Percentiles rank a stretch among this genome's conserved stretches.
Conservation (phyloP, 306 rosid genomes). For the Sphenostylis stenocarpa region DNA sequence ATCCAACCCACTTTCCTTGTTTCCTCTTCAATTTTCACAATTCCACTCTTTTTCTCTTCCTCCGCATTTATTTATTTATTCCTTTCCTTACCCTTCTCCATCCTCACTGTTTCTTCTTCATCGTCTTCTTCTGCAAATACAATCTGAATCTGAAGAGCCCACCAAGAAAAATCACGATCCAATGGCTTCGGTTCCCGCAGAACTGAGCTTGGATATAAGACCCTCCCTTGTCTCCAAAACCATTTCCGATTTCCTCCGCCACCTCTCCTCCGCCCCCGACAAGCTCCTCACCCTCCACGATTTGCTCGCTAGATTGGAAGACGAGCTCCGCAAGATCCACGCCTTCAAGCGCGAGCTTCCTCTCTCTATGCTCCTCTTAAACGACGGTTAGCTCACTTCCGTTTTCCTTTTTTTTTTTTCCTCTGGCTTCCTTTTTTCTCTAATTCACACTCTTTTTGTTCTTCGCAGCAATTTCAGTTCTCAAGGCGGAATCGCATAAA, state of each 20-base stretch:
- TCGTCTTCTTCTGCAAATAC: not conserved
- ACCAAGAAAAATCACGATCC: not conserved
- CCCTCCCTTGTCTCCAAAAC: conserved; percentile 70
- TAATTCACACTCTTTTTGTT: no score
- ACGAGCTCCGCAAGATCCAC: conserved; percentile 81
- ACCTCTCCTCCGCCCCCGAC: conserved; percentile 43
- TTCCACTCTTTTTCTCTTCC: not conserved
- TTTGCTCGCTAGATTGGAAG: conserved; percentile 57
- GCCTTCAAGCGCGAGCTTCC: conserved; percentile 97
- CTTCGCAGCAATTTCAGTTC: conserved; percentile 54
- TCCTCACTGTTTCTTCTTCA: not conserved
- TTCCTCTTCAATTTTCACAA: not conserved
- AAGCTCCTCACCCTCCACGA: conserved; percentile 49
- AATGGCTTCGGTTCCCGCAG: conserved; percentile 81
- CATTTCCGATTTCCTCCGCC: conserved; percentile 61
- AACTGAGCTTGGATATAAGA: conserved; percentile 78
- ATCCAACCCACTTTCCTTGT: conserved; percentile 30
- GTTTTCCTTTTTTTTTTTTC: not conserved
- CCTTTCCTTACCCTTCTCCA: not conserved
- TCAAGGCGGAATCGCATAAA: conserved; percentile 62
- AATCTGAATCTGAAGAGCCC: conserved; percentile 6
- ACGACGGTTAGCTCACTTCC: conserved; percentile 61
- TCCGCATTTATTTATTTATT: not conserved
- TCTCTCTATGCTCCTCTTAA: conserved; percentile 77
- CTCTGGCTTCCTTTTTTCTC: not conserved